Evolutionary conservation across 257 asterid species (phyloP), one percentile per base, ranked within the genome.

Genomic region (Capsicum baccatum): DNA sequence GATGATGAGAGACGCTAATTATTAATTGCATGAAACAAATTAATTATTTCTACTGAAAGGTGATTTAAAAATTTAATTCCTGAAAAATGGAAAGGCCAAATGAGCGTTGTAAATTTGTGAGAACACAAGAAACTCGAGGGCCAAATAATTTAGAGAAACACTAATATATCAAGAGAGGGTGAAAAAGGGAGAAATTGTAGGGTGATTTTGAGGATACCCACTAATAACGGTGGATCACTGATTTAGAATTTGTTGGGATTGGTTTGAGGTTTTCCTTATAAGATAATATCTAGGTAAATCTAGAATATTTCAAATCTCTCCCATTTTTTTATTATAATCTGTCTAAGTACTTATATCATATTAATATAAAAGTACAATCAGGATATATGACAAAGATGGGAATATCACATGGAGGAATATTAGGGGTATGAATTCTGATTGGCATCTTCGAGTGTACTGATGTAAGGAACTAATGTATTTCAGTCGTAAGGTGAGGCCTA

Each of bases 171-270:
- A 16, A 16, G 0, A 44, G 44, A 9, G 2, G 42, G 42, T 26
- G 7, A 3, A 73, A 37, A 17, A 42, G 50, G 4, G 69, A 82
- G 47, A 55, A 9, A 48, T 47, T 35, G 5, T 17, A 2, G 14
- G 21, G 39, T 19, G 81, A 33, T 9, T 66, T 86, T 48, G 89
- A 86, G 85, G 89, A 55, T 19, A 62, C 6, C 85, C 86, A 21
- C 54, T 56, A 37, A 79, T 35, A 50, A 79, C 71, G 87, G 76
- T 15, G 9, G 8, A 58, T 60, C 21, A 58, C 19, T 62, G 13
- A 44, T 80, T 11, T 19, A 82, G 14, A 64, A 66, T 26, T 35
- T 82, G 16, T 37, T 54, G 14, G 66, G 57, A 80, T 57, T 57
- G 54, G 73, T 48, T 11, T 70, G 21, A 33, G 47, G 2, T 68